phyloP scores from a whole-genome alignment of 306 rosid species.

The Prunus mongolica region DNA sequence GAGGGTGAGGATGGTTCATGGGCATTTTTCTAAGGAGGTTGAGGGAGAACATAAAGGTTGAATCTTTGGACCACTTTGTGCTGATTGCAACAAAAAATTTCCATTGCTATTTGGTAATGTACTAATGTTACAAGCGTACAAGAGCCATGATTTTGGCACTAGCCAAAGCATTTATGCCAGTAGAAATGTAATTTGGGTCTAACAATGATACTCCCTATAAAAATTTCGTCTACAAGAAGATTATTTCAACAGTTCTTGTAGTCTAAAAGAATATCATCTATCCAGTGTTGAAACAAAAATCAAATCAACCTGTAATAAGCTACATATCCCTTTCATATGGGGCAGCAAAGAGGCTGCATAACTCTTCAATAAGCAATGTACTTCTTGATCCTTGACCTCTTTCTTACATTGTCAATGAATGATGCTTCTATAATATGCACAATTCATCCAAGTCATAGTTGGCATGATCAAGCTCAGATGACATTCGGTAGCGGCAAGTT shows the following conservation, averaged over 20 bases:
- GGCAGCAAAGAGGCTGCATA: background rate
- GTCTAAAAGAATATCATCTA: background rate
- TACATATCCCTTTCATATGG: background rate
- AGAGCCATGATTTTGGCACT: background rate
- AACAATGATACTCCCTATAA: background rate
- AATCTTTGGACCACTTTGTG: background rate
- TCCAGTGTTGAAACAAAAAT: background rate
- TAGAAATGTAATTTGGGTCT: background rate
- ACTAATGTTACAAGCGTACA: background rate
- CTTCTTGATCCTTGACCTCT: background rate
- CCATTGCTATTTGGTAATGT: slow-evolving; percentile 1
- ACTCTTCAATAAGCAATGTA: slow-evolving; percentile 1
- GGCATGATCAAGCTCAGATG: slow-evolving; percentile 9
- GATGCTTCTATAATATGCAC: background rate
- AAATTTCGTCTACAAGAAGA: background rate
- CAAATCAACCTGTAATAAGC: background rate
- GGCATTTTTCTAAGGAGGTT: background rate
- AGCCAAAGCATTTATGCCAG: background rate
- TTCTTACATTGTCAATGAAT: background rate
- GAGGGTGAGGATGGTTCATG: background rate
- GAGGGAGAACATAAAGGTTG: background rate
- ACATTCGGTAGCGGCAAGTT: background rate
- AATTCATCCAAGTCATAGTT: slow-evolving; percentile 1
- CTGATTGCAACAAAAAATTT: background rate
- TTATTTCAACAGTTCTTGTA: background rate